A percentile compares a stretch with the other conserved stretches of the same genome.
These are phyloP conservation scores for Paraglomus brasilianum DNA, from an alignment of 192 early-diverging fungal genomes.

Conservation along the genomic window DNA sequence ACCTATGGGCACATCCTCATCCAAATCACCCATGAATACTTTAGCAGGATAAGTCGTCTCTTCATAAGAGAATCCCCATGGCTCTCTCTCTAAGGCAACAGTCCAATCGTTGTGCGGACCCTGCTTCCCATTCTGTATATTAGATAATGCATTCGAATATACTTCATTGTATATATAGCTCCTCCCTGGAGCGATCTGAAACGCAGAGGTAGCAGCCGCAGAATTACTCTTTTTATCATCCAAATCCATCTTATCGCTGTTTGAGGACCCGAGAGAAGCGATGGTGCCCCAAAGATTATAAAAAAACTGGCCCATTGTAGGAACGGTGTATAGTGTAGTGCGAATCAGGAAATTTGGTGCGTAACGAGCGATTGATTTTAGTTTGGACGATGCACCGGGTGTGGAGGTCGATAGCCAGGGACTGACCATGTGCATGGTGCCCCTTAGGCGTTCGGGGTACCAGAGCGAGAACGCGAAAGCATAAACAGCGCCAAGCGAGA, in stretches of 20 bases:
- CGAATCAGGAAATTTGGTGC: slow-evolving; percentile 30
- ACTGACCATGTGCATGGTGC: slow-evolving; percentile 20
- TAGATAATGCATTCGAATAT: slow-evolving; percentile 25
- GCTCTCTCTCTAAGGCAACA: slow-evolving; percentile 25
- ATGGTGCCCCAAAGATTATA: slow-evolving; percentile 21
- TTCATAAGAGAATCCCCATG: slow-evolving; percentile 30
- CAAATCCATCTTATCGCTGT: background rate
- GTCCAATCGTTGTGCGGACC: slow-evolving; percentile 25
- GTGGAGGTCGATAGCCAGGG: slow-evolving; percentile 28
- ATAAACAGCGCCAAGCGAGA: slow-evolving; percentile 29
- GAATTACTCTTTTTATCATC: slow-evolving; percentile 2
- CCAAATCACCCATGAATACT: slow-evolving; percentile 22
- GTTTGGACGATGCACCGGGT: slow-evolving; percentile 5
- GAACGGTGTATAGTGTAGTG: slow-evolving; percentile 19
- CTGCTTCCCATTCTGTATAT: slow-evolving; percentile 23
- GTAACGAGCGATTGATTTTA: slow-evolving; percentile 18
- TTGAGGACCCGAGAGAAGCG: background rate
- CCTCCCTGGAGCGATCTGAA: slow-evolving; percentile 16
- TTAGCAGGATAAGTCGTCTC: slow-evolving; percentile 20
- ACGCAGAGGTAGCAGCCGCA: background rate
- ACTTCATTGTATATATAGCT: slow-evolving; percentile 29
- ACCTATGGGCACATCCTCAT: slow-evolving; percentile 23
- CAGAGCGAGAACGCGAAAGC: slow-evolving; percentile 24
- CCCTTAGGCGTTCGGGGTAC: slow-evolving; percentile 25
- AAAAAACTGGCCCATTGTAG: slow-evolving; percentile 12